phyloP scores from a whole-genome alignment of 2,329 filamentous ascomycete species.

The Colletotrichum navitas region DNA sequence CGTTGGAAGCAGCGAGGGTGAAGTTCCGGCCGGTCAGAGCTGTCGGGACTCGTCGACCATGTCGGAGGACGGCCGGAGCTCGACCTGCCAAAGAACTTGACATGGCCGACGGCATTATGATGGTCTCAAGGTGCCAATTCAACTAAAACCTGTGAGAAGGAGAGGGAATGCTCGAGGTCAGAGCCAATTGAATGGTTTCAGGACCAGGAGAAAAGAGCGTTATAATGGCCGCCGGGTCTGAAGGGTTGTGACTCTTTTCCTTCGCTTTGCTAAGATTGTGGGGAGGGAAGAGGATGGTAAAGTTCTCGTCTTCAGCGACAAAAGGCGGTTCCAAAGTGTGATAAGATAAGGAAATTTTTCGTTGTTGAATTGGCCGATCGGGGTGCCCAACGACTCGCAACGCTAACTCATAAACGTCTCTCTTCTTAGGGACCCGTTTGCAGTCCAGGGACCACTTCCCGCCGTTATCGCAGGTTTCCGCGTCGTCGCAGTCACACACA shows the following conservation, averaged over 20 bases:
- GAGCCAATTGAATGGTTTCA: slow-evolving; percentile 43
- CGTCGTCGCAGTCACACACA: slow-evolving; percentile 36
- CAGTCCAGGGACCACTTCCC: slow-evolving; percentile 35
- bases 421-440: slow-evolving; percentile 14
- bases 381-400: slow-evolving; percentile 22
- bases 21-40: slow-evolving; percentile 60
- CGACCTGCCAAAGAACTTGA: slow-evolving; percentile 64
- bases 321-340: slow-evolving; percentile 37
- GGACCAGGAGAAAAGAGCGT: slow-evolving; percentile 35
- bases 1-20: slow-evolving; percentile 53
- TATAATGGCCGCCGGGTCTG: slow-evolving; percentile 34
- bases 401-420: slow-evolving; percentile 32
- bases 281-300: slow-evolving; percentile 20
- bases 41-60: slow-evolving; percentile 63
- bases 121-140: slow-evolving; percentile 28
- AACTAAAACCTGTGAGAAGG: slow-evolving; percentile 25
- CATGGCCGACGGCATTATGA: slow-evolving; percentile 56
- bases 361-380: slow-evolving; percentile 40
- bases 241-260: slow-evolving; percentile 41
- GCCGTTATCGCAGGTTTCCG: slow-evolving; percentile 41
- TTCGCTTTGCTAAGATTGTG: slow-evolving; percentile 38
- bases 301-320: slow-evolving; percentile 38
- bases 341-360: slow-evolving; percentile 46
- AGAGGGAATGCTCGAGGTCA: slow-evolving; percentile 35
- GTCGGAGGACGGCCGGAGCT: slow-evolving; percentile 69